Percentiles rank a stretch among this genome's conserved stretches.
phyloP scores from a whole-genome alignment of 202 grass and related monocot genomes.

The Sporobolus alterniflorus region DNA sequence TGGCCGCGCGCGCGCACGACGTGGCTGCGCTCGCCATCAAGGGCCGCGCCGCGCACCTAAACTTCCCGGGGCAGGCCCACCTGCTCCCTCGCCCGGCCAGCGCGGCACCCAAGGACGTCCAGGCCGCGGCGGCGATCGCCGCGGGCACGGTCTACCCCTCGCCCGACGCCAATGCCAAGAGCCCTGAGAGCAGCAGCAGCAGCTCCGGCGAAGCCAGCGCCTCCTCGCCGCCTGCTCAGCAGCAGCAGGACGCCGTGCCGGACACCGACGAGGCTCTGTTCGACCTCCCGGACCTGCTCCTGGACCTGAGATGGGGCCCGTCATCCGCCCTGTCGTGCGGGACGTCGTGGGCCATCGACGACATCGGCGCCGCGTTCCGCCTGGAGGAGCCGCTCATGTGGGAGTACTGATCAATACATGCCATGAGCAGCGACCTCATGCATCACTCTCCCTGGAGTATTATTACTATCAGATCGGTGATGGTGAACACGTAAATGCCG shows the following conservation, averaged over 20 bases:
- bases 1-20: conserved; percentile 97
- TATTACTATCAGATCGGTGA: conserved; percentile 13
- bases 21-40: conserved; percentile 95
- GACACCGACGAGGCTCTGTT: conserved; percentile 55
- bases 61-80: conserved; percentile 71
- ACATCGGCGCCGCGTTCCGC: conserved; percentile 58
- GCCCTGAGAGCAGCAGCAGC: conserved; percentile 33
- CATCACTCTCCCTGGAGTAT: neutral
- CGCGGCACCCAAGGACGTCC: conserved; percentile 81
- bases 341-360: conserved; percentile 60
- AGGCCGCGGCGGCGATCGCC: conserved; percentile 78
- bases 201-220: conserved; percentile 26
- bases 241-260: neutral
- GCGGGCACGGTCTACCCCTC: conserved; percentile 41
- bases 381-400: conserved; percentile 84
- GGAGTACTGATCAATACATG: conserved; percentile 77
- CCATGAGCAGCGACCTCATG: neutral
- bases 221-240: neutral
- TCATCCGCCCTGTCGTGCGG: conserved; percentile 41
- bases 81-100: conserved; percentile 74
- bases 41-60: conserved; percentile 71
- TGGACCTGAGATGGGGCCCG: conserved; percentile 68
- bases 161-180: conserved; percentile 46
- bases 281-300: conserved; percentile 86
- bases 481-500: conserved; percentile 38